phyloP scores from a whole-genome alignment of 257 asterid species.

The Przewalskia tangutica region DNA sequence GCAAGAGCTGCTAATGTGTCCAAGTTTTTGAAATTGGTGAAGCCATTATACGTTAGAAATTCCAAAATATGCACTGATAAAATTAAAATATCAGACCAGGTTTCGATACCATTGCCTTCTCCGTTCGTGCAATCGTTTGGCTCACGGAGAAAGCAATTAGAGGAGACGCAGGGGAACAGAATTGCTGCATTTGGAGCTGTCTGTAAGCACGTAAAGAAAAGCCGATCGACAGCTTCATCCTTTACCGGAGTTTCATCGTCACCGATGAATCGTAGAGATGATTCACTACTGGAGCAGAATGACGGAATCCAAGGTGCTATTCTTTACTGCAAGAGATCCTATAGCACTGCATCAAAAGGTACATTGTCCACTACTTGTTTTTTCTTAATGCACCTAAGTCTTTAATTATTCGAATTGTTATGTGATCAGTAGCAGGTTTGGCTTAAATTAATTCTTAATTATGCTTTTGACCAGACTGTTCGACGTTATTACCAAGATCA shows the following conservation, averaged over 20 bases:
- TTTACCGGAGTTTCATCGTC: slow-evolving; percentile 16
- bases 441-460: not conserved
- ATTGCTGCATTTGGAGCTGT: slow-evolving; percentile 37
- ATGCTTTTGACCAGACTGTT: not conserved
- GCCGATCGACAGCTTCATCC: slow-evolving; percentile 52
- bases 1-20: slow-evolving; percentile 23
- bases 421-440: not conserved
- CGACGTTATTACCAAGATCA: not conserved
- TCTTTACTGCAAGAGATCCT: slow-evolving; percentile 2
- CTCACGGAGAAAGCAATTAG: slow-evolving; percentile 22
- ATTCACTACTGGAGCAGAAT: slow-evolving; percentile 47
- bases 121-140: slow-evolving; percentile 25
- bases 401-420: not conserved
- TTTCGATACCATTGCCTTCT: slow-evolving; percentile 19
- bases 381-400: not conserved
- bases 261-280: slow-evolving; percentile 47
- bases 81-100: slow-evolving; percentile 14
- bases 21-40: slow-evolving; percentile 48
- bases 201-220: slow-evolving; percentile 42
- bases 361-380: not conserved
- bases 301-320: slow-evolving; percentile 13
- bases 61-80: slow-evolving; percentile 35
- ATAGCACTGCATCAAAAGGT: not conserved
- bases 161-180: slow-evolving; percentile 21
- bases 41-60: slow-evolving; percentile 38